Evolutionary conservation across 202 grass and related monocot species (phyloP).

Genomic region (Carex arenaria): DNA sequence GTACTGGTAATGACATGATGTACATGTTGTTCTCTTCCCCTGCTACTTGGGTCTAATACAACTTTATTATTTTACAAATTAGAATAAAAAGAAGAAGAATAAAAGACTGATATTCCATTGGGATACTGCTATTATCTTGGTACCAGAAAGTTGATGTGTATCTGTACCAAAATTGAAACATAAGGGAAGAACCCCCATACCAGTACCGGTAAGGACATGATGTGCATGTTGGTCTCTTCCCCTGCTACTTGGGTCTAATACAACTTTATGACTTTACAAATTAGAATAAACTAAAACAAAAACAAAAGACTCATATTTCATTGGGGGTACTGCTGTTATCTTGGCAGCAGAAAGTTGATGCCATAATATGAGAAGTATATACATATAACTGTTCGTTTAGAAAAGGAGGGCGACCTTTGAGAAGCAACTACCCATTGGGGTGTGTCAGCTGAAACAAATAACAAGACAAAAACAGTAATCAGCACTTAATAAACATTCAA

Average conservation of each 20-base stretch:
- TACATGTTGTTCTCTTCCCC: not conserved
- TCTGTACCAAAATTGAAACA: not conserved
- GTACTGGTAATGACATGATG: not conserved
- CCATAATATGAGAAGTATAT: not conserved
- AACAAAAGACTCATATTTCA: not conserved
- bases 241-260: not conserved
- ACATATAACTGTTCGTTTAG: not conserved
- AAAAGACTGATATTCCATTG: not conserved
- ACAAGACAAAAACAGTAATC: not conserved
- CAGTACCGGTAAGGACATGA: not conserved
- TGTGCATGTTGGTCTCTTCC: not conserved
- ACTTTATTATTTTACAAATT: not conserved
- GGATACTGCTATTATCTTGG: not conserved
- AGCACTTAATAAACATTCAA: not conserved
- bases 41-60: not conserved
- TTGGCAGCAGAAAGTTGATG: not conserved
- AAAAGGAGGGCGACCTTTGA: constrained; percentile 2
- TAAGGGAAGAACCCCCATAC: not conserved
- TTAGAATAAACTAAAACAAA: not conserved
- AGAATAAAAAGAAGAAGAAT: not conserved
- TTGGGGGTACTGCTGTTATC: not conserved
- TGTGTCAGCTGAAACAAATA: constrained; percentile 8
- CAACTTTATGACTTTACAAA: not conserved
- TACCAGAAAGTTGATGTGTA: not conserved
- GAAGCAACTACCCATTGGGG: constrained; percentile 10